A percentile compares a stretch with the other conserved stretches of the same genome.
These are phyloP conservation scores for Picea sitchensis DNA, from an alignment of 75 land plant genomes.

Conservation along the genomic window DNA sequence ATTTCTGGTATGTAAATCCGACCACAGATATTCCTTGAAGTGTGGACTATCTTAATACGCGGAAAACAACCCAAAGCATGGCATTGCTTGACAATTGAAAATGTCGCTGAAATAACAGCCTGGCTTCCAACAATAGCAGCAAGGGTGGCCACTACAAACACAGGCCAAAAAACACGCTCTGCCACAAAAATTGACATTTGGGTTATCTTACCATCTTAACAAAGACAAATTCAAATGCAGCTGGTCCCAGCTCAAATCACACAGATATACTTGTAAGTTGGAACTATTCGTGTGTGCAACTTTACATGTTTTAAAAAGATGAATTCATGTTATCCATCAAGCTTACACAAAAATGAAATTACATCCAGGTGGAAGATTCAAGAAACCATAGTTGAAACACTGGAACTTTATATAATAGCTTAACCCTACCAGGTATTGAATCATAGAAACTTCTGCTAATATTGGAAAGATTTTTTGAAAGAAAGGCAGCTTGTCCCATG, in stretches of 20 bases:
- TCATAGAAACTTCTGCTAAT: conserved; percentile 55
- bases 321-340: not conserved
- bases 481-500: conserved; percentile 93
- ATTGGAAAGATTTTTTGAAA: conserved; percentile 47
- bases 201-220: not conserved
- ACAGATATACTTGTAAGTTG: not conserved
- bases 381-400: not conserved
- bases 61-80: conserved; percentile 81
- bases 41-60: conserved; percentile 72
- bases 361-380: not conserved
- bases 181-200: conserved; percentile 8
- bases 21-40: conserved; percentile 70
- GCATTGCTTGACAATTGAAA: conserved; percentile 77
- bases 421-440: conserved; percentile 72
- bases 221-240: not conserved
- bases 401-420: not conserved
- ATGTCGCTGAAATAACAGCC: conserved; percentile 77
- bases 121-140: conserved; percentile 86
- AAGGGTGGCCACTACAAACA: conserved; percentile 71
- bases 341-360: not conserved
- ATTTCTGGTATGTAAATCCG: conserved; percentile 88
- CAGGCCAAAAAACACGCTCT: conserved; percentile 80
- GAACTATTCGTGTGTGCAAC: not conserved
- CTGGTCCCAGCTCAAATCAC: not conserved
- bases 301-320: not conserved